phyloP scores from a whole-genome alignment of 2,329 filamentous ascomycete species.

The Xylariales sp. region DNA sequence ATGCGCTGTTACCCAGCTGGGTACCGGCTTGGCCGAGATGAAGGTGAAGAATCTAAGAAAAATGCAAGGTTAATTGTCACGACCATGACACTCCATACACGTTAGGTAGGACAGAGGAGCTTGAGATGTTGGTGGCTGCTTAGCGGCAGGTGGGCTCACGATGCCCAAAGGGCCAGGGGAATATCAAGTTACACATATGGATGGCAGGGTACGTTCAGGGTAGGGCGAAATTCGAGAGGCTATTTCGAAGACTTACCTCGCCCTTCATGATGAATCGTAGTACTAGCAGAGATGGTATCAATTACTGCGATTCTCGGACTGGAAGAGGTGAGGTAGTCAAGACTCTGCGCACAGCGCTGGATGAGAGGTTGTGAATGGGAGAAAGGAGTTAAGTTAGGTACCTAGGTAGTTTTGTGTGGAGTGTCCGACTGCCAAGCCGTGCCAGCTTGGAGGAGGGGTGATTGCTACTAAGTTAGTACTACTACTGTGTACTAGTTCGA shows the following conservation, averaged over 20 bases:
- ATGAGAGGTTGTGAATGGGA: conserved; percentile 1
- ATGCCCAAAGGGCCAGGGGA: neutral
- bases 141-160: too few species aligned
- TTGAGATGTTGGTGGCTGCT: conserved; percentile 6
- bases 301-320: neutral
- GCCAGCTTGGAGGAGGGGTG: conserved; percentile 1
- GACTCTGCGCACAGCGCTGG: conserved; percentile 14
- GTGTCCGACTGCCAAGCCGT: conserved; percentile 1
- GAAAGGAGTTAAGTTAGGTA: conserved; percentile 7
- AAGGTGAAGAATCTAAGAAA: conserved; percentile 54
- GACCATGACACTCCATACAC: neutral
- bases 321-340: neutral
- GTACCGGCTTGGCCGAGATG: conserved; percentile 66
- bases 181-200: conserved; percentile 1
- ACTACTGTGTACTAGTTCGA: too few species aligned
- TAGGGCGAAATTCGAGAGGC: too few species aligned
- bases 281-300: neutral
- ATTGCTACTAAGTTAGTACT: too few species aligned
- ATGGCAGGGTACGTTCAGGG: neutral
- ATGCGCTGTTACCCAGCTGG: conserved; percentile 71
- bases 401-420: conserved; percentile 9
- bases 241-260: conserved; percentile 50
- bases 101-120: neutral
- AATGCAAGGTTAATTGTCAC: conserved; percentile 3
- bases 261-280: conserved; percentile 46